A percentile compares a stretch with the other conserved stretches of the same genome.
Conservation (phyloP, 768 basidiomycete species). For the Stropharia rugosoannulata region DNA sequence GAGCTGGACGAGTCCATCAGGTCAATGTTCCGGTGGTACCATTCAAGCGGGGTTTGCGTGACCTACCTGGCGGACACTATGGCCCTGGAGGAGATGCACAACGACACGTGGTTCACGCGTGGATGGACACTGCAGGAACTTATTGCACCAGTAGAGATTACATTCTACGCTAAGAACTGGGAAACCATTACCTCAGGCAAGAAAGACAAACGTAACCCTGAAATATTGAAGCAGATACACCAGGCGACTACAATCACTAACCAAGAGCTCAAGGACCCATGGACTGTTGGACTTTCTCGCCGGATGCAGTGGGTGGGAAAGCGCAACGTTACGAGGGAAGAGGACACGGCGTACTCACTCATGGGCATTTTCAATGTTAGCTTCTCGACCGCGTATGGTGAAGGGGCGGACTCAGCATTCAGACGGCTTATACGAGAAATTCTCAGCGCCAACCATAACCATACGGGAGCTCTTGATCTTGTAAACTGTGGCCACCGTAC, state of each 20-base stretch:
- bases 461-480: no score
- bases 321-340: not conserved
- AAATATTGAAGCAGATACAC: not conserved
- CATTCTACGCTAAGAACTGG: not conserved
- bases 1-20: constrained; percentile 2
- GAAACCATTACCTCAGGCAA: no score
- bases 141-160: not conserved
- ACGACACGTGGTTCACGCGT: not conserved
- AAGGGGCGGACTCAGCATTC: not conserved
- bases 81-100: not conserved
- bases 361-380: constrained; percentile 4
- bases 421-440: not conserved
- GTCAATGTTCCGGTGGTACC: constrained; percentile 1
- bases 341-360: constrained; percentile 1
- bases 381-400: not conserved
- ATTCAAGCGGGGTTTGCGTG: not conserved
- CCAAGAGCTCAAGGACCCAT: not conserved
- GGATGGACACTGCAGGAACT: not conserved
- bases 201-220: not conserved
- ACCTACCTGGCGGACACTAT: not conserved
- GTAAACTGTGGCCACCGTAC: no score
- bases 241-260: not conserved
- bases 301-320: constrained; percentile 1
- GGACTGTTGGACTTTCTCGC: not conserved
- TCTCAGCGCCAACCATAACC: not conserved